Evolutionary conservation across 129 eudicot genomes (phyloP).

Genomic region (Scalesia atractyloides): DNA sequence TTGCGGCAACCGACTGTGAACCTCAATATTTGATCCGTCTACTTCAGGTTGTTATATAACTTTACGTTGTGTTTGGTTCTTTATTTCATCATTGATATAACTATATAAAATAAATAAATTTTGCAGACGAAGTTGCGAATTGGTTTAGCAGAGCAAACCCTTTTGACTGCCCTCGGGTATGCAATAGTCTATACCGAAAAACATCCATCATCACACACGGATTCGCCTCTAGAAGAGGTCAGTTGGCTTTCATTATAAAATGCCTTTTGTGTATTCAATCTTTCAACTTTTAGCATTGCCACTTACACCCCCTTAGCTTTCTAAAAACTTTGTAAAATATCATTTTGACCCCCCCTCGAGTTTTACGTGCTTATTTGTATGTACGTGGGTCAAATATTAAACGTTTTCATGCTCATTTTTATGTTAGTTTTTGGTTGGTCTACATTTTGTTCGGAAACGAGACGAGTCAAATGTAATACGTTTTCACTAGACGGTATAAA

Average conservation of each 20-base stretch:
- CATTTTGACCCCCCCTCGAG: too few species aligned
- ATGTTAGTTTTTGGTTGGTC: too few species aligned
- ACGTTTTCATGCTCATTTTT: too few species aligned
- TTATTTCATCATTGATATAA: constrained; percentile 21
- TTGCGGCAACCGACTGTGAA: constrained; percentile 92
- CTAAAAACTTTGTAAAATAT: too few species aligned
- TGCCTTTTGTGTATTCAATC: neutral
- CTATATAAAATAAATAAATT: neutral
- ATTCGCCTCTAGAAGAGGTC: constrained; percentile 85
- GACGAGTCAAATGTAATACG: too few species aligned
- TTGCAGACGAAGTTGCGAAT: constrained; percentile 83
- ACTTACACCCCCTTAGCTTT: too few species aligned
- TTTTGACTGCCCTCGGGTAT: constrained; percentile 81
- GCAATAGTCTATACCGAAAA: constrained; percentile 74
- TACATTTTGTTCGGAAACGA: too few species aligned
- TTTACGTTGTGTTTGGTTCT: neutral
- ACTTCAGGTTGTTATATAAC: constrained; percentile 63
- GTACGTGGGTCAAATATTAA: too few species aligned
- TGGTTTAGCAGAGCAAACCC: constrained; percentile 93
- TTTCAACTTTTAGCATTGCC: too few species aligned
- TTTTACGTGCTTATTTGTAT: too few species aligned
- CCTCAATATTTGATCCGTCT: constrained; percentile 86
- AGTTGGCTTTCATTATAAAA: neutral
- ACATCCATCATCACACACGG: constrained; percentile 41
- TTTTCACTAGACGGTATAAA: too few species aligned